Conservation (phyloP, 2,329 filamentous ascomycete species). For the Xylariaceae sp. region DNA sequence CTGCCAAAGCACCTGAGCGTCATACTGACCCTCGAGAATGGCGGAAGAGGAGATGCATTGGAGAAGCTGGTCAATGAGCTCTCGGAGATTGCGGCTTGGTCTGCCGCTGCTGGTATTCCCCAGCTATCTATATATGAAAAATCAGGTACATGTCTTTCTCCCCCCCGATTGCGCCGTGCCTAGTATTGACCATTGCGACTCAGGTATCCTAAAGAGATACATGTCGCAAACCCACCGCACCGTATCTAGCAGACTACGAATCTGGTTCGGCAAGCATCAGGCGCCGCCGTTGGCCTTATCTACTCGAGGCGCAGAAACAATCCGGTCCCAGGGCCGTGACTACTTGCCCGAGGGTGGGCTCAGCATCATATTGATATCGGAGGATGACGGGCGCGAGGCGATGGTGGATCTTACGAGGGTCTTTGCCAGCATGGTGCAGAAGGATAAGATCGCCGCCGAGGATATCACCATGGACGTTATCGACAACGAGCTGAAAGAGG, state of each 20-base stretch:
- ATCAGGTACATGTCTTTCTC: slow-evolving; percentile 60
- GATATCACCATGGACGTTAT: slow-evolving; percentile 86
- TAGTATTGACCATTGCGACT: background rate
- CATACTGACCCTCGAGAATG: slow-evolving; percentile 72
- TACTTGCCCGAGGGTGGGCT: slow-evolving; percentile 40
- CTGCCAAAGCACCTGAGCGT: slow-evolving; percentile 86
- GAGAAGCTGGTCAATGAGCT: slow-evolving; percentile 86
- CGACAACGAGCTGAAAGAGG: slow-evolving; percentile 78
- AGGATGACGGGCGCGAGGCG: slow-evolving; percentile 86
- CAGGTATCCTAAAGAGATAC: slow-evolving; percentile 85
- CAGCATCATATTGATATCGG: slow-evolving; percentile 74
- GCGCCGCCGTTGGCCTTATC: slow-evolving; percentile 61
- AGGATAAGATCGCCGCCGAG: slow-evolving; percentile 72
- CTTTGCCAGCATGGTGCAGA: slow-evolving; percentile 90
- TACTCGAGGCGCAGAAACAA: slow-evolving; percentile 43
- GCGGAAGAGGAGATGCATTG: slow-evolving; percentile 68
- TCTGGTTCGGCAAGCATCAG: slow-evolving; percentile 80
- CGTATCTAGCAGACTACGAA: slow-evolving; percentile 74
- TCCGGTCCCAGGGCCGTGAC: slow-evolving; percentile 28
- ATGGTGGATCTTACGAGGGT: slow-evolving; percentile 95
- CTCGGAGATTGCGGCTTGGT: slow-evolving; percentile 91
- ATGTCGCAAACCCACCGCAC: slow-evolving; percentile 80
- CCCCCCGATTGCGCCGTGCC: no score
- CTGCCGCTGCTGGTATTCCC: slow-evolving; percentile 82
- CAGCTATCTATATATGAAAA: slow-evolving; percentile 88